Conservation (phyloP, 2,329 filamentous ascomycete species). For the Curvularia sp. region DNA sequence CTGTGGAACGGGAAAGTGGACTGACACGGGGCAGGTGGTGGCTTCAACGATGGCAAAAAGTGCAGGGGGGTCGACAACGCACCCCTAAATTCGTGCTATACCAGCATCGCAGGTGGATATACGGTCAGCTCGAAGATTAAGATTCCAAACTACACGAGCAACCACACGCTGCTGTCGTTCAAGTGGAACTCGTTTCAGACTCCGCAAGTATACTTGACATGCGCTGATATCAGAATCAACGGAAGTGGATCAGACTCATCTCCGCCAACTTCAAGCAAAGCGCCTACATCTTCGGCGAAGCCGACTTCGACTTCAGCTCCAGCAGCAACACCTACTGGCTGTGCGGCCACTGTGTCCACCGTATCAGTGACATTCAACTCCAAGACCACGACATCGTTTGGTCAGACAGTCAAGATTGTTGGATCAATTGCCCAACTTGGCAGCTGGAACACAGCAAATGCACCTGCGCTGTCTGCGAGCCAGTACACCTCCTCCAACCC, state of each 20-base stretch:
- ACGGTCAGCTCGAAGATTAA: conserved; percentile 44
- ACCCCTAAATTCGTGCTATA: conserved; percentile 44
- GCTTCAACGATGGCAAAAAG: conserved; percentile 36
- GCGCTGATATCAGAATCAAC: conserved; percentile 43
- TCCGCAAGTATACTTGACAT: conserved; percentile 43
- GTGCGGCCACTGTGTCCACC: conserved; percentile 36
- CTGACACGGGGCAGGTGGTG: conserved; percentile 22
- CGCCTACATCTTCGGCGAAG: conserved; percentile 20
- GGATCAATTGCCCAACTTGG: conserved; percentile 56
- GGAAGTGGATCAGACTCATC: conserved; percentile 25
- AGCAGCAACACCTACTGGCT: conserved; percentile 23
- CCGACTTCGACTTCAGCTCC: conserved; percentile 19
- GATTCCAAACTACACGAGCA: conserved; percentile 42
- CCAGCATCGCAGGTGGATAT: conserved; percentile 45
- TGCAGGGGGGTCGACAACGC: conserved; percentile 44
- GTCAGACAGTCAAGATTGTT: conserved; percentile 57
- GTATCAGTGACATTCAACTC: conserved; percentile 55
- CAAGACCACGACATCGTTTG: conserved; percentile 56
- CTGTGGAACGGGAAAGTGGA: rapidly evolving
- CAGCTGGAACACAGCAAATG: conserved; percentile 52
- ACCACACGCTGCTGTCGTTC: conserved; percentile 43
- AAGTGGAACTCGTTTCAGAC: conserved; percentile 48
- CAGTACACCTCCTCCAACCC: conserved; percentile 55
- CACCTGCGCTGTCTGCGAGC: conserved; percentile 51
- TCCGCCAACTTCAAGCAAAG: conserved; percentile 27